A percentile compares a stretch with the other conserved stretches of the same genome.
Evolutionary conservation across 345 rosid genomes (phyloP).

Genomic region (Populus simonii): DNA sequence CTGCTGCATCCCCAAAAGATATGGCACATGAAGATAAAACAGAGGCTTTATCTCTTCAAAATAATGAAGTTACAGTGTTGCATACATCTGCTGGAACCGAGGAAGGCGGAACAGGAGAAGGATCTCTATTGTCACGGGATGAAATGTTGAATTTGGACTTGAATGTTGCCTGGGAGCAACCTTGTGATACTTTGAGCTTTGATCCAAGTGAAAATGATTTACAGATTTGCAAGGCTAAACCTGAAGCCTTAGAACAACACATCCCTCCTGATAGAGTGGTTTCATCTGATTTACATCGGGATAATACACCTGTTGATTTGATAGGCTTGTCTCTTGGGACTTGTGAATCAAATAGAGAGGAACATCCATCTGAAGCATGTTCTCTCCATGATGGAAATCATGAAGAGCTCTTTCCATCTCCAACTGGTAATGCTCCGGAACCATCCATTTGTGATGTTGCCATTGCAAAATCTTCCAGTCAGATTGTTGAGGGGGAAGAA

Average conservation of each 20-base stretch:
- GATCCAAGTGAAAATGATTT: constrained; percentile 14
- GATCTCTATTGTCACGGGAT: constrained; percentile 18
- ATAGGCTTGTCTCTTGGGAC: constrained; percentile 1
- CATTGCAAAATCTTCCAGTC: constrained; percentile 1
- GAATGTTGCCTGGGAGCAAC: constrained; percentile 51
- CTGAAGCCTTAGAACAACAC: neutral
- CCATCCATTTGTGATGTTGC: neutral
- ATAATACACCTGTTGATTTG: neutral
- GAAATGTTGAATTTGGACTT: constrained; percentile 45
- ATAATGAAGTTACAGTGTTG: constrained; percentile 8
- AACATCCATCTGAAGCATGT: constrained; percentile 12
- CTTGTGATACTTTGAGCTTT: constrained; percentile 28
- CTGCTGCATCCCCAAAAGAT: constrained; percentile 16
- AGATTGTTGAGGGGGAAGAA: neutral
- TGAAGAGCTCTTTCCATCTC: constrained; percentile 5
- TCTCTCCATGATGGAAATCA: constrained; percentile 1
- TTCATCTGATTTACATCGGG: constrained; percentile 21
- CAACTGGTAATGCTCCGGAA: neutral
- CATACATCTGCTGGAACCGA: constrained; percentile 13
- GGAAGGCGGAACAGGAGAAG: constrained; percentile 2
- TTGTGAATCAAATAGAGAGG: constrained; percentile 13
- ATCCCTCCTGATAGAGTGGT: constrained; percentile 1
- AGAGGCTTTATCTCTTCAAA: constrained; percentile 25
- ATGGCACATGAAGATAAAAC: constrained; percentile 16
- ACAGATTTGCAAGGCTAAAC: neutral